Evolutionary conservation across 192 early-diverging fungal genomes (phyloP).

Genomic region (Phlyctochytrium arcticum): DNA sequence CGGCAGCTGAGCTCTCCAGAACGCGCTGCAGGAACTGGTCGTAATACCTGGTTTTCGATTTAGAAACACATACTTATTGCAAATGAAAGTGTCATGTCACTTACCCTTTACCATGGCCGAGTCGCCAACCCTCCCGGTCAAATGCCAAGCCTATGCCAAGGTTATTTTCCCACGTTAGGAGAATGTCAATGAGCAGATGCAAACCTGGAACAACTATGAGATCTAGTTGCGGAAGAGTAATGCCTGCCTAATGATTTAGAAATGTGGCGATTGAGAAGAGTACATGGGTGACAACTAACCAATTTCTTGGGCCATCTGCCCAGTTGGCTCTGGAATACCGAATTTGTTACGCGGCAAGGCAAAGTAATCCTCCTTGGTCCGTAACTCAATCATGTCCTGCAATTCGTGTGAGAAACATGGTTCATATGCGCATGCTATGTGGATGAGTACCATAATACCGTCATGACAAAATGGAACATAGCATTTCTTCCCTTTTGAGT

Average conservation of each 20-base stretch:
- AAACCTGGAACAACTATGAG: slow-evolving; percentile 58
- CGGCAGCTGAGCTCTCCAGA: slow-evolving; percentile 23
- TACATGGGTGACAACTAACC: no score
- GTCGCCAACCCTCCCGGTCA: slow-evolving; percentile 48
- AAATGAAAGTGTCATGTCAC: background rate
- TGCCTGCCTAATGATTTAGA: no score
- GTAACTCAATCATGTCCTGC: slow-evolving; percentile 69
- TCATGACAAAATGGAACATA: slow-evolving; percentile 30
- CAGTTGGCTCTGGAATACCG: slow-evolving; percentile 63
- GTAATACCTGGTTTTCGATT: slow-evolving; percentile 58
- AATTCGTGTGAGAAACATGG: slow-evolving; percentile 11
- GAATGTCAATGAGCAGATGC: background rate
- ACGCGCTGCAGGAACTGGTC: slow-evolving; percentile 50
- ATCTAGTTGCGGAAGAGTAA: no score
- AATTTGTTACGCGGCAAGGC: slow-evolving; percentile 60
- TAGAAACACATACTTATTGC: background rate
- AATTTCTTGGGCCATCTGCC: slow-evolving; percentile 46
- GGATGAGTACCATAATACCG: slow-evolving; percentile 29
- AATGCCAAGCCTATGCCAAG: slow-evolving; percentile 49
- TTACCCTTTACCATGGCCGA: slow-evolving; percentile 66
- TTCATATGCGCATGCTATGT: no score
- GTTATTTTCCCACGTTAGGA: no score
- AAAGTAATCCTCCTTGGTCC: slow-evolving; percentile 54
- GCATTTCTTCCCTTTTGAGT: slow-evolving; percentile 15
- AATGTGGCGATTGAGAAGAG: no score